Base-by-base conservation (phyloP, 441 rosid species). In the Mallotus repandus region DNA sequence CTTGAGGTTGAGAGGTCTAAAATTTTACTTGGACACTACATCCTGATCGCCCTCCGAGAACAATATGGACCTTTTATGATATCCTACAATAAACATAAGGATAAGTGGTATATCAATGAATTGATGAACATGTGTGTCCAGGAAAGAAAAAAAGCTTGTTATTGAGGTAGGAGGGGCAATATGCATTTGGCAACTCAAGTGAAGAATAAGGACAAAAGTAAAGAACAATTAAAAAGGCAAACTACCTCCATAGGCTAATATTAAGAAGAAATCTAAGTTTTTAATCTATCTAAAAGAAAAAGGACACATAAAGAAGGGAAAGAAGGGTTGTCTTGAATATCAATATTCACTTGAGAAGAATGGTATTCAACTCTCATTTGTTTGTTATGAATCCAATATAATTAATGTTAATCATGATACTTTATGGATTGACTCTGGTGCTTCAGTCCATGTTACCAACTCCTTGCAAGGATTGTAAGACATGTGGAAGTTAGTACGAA, bases 301-400 rank as follows among this genome's bases (percentile, higher is more conserved):
- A 7, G 3, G 45, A 41, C 45, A 41, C 45, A 41, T 41, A n/a
- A 56, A 67, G 63, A 80, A 0, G 46, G n/a, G n/a, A n/a, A n/a
- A n/a, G n/a, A n/a, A n/a, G n/a, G n/a, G n/a, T n/a, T 70, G 49
- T 14, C 0, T 1, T 2, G 63, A 48, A 57, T 41, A 54, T 7
- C 0, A 62, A 0, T 2, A 18, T 0, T 70, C n/a, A 29, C 69
- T 74, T 64, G 7, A 74, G 3, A 65, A 70, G 12, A 74, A 78
- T 74, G 48, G 68, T 70, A 79, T 9, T 62, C 8, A 25, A 25
- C 29, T 70, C 53, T 70, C 67, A 2, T 15, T 66, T 41, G 7
- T 75, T 58, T 66, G 29, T 79, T 73, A 76, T 66, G 14, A 76
- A 63, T 76, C 45, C 41, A 46, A 65, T 57, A 74, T 61, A 48